Base-by-base conservation (phyloP, 1,284 basidiomycete species). In the Blastosporella zonata region DNA sequence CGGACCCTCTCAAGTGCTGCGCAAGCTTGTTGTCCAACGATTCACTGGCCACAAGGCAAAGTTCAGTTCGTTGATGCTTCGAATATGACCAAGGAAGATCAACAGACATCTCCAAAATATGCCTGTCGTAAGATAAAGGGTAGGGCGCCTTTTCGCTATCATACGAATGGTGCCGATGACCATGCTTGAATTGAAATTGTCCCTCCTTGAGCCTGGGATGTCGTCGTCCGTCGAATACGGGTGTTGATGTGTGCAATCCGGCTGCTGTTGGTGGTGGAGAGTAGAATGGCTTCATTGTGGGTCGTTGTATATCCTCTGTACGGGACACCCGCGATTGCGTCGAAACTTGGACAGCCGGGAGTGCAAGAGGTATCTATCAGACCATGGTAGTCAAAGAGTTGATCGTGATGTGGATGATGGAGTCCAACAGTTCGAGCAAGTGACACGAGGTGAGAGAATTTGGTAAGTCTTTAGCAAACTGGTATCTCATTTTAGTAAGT, bases 61-160 rank as follows among this genome's bases (percentile, higher is more conserved):
- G 15, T 31, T 22, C 45, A 39, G 39, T 46, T 34, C 41, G 47
- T 34, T 29, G 38, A 35, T 47, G 49, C 18, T 49, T 43, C 45
- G 49, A 39, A 44, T 18, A 12, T 44, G 34, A 31, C 22, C 13
- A 18, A 38, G 48, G 35, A 27, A 50, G 38, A 31, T 46, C 39
- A 17, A 72, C 82, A 63, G 60, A 87, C 85, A 85, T 67, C 59
- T 87, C 84, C 33, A 87, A 67, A 47, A 84, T 68, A 37, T 79
- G 66, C 49, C 72, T 72, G 62, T 87, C 80, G 61, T 87, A 88
- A 15, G 79, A 81, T 33, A 84, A 60, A 0, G 86, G 85, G 66
- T 86, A 86, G 68, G 87, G 87, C 1, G 82, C 86, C 67, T 87
- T 88, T 63, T 87, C 83, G 35, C 74, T 74, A 54, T 81, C 81